These are phyloP conservation scores for Clonostachys byssicola DNA, from an alignment of 2,329 filamentous ascomycete genomes.

Conservation along the genomic window DNA sequence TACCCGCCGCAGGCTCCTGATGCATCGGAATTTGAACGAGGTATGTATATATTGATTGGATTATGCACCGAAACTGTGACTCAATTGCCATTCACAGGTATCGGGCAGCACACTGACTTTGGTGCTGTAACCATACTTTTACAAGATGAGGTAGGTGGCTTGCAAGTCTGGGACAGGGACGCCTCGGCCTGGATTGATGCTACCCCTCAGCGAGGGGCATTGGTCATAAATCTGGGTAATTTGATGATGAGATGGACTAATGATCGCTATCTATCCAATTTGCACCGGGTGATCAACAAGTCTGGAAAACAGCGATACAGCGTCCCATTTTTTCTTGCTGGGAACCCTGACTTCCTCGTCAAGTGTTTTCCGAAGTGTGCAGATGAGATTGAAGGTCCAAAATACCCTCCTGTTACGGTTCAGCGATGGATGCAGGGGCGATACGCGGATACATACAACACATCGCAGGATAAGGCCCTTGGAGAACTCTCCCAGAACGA, in stretches of 20 bases:
- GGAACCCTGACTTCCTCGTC: constrained; percentile 38
- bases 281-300: constrained; percentile 52
- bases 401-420: constrained; percentile 23
- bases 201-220: constrained; percentile 35
- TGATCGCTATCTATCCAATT: constrained; percentile 44
- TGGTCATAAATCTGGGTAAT: constrained; percentile 49
- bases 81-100: constrained; percentile 24
- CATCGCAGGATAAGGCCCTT: no score
- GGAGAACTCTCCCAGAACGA: no score
- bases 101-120: constrained; percentile 51
- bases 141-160: constrained; percentile 42
- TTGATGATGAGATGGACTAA: constrained; percentile 46
- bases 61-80: constrained; percentile 2
- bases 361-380: constrained; percentile 24
- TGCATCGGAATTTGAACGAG: neutral
- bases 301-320: constrained; percentile 46
- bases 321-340: constrained; percentile 52
- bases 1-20: constrained; percentile 37
- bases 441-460: no score
- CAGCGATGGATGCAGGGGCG: constrained; percentile 8
- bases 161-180: constrained; percentile 43
- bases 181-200: constrained; percentile 37
- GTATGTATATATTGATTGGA: no score
- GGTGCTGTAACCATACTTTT: constrained; percentile 51
- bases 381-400: constrained; percentile 11